These are phyloP conservation scores for Alisma plantagoaquatica DNA, from an alignment of 106 monocot species.

Conservation along the genomic window DNA sequence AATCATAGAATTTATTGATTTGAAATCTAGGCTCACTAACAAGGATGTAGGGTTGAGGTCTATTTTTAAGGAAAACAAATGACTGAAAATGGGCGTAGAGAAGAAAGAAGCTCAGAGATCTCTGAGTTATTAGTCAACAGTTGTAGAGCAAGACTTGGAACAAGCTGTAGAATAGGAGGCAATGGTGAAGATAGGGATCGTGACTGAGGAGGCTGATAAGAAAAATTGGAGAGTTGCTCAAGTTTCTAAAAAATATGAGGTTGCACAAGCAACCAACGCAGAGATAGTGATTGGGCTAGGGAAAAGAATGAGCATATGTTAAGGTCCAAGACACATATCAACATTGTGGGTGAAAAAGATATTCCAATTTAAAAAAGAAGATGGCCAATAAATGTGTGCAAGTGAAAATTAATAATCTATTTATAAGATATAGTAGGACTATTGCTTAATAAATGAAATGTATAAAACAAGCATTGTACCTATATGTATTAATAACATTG, in stretches of 20 bases:
- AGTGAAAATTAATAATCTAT: too few species aligned
- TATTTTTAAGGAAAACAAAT: slow-evolving; percentile 52
- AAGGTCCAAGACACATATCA: too few species aligned
- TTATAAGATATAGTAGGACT: too few species aligned
- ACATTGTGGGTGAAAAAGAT: too few species aligned
- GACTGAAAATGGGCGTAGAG: slow-evolving; percentile 30
- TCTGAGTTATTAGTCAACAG: slow-evolving; percentile 20
- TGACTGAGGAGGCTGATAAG: slow-evolving; percentile 53
- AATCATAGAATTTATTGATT: slow-evolving; percentile 23
- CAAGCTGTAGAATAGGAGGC: slow-evolving; percentile 60
- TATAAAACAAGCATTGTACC: too few species aligned
- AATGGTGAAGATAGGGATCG: slow-evolving; percentile 29
- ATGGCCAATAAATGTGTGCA: too few species aligned
- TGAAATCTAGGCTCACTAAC: slow-evolving; percentile 54
- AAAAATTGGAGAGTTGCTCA: slow-evolving; percentile 23
- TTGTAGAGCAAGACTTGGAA: slow-evolving; percentile 46
- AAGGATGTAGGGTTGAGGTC: slow-evolving; percentile 65
- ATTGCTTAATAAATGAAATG: too few species aligned
- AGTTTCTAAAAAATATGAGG: slow-evolving; percentile 51
- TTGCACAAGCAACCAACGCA: slow-evolving; percentile 33
- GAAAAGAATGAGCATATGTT: too few species aligned
- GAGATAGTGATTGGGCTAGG: slow-evolving; percentile 68
- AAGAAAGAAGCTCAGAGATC: slow-evolving; percentile 28
- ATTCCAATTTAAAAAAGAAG: too few species aligned
- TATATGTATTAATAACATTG: too few species aligned